phyloP scores from a whole-genome alignment of 495 filamentous ascomycete genomes.

The Staphylotrichum longicolle region DNA sequence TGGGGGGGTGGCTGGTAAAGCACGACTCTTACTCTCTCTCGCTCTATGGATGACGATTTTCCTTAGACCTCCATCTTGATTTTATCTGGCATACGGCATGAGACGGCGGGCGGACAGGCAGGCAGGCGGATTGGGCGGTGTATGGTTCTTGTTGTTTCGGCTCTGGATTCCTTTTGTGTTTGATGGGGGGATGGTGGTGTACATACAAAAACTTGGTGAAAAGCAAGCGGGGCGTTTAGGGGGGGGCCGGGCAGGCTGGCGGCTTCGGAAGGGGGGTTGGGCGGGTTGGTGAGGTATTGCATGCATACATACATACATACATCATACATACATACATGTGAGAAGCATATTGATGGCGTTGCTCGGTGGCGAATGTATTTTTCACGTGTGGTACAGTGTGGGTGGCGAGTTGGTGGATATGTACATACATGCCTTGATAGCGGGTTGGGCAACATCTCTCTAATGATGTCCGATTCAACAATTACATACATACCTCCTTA shows the following conservation, averaged over 20 bases:
- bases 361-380: too few species aligned
- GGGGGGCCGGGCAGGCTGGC: neutral
- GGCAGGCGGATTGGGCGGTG: neutral
- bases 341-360: neutral
- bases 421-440: too few species aligned
- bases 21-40: neutral
- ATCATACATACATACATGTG: conserved; percentile 1
- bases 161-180: neutral
- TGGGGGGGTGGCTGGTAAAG: neutral
- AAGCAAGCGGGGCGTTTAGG: conserved; percentile 5
- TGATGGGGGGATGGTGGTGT: neutral
- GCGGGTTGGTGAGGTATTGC: neutral
- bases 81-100: conserved; percentile 10
- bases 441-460: too few species aligned
- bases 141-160: conserved; percentile 6
- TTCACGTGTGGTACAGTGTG: too few species aligned
- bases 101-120: neutral
- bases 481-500: too few species aligned
- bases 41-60: conserved; percentile 5
- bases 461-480: too few species aligned
- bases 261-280: neutral
- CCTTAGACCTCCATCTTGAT: neutral
- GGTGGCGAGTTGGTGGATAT: too few species aligned
- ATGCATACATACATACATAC: neutral
- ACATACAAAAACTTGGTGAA: neutral